Percentiles rank a stretch among this genome's conserved stretches.
Evolutionary conservation across 768 basidiomycete species (phyloP).

Genomic region (Pholiota molesta): DNA sequence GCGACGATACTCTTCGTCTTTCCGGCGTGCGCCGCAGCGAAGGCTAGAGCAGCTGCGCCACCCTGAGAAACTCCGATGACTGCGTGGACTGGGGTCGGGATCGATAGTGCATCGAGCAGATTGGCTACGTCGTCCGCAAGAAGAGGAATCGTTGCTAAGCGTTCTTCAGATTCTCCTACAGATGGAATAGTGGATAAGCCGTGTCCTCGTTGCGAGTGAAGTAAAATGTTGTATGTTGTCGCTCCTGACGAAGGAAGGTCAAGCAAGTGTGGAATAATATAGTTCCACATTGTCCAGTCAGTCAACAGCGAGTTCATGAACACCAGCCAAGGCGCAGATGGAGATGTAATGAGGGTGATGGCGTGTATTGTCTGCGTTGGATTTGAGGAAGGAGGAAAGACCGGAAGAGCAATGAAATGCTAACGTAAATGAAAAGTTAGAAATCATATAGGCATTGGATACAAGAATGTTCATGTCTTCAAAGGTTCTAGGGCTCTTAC

Average conservation of each 20-base stretch:
- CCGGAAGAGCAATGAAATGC: slow-evolving; percentile 43
- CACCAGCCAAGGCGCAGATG: slow-evolving; percentile 51
- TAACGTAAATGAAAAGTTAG: slow-evolving; percentile 19
- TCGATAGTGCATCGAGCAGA: slow-evolving; percentile 36
- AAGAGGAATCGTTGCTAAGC: slow-evolving; percentile 41
- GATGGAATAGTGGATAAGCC: slow-evolving; percentile 43
- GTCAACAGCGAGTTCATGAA: slow-evolving; percentile 56
- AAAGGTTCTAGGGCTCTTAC: neutral
- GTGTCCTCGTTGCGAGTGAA: slow-evolving; percentile 57
- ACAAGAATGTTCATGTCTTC: neutral
- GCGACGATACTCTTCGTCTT: slow-evolving; percentile 44
- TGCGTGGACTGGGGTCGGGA: slow-evolving; percentile 42
- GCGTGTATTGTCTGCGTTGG: slow-evolving; percentile 42
- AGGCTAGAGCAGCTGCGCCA: slow-evolving; percentile 52
- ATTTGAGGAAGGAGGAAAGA: slow-evolving; percentile 25
- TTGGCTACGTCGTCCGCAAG: slow-evolving; percentile 48
- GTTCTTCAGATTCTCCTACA: slow-evolving; percentile 6
- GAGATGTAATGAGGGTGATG: slow-evolving; percentile 40
- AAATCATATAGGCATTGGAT: neutral
- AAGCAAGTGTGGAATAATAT: slow-evolving; percentile 43
- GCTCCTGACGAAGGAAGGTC: slow-evolving; percentile 18
- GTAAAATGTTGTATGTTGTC: slow-evolving; percentile 45
- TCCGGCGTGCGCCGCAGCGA: slow-evolving; percentile 38
- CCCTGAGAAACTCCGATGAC: slow-evolving; percentile 60
- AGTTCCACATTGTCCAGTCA: slow-evolving; percentile 49